Evolutionary conservation across 352 stramenopile species (phyloP).

Genomic region (Globisporangium solare): DNA sequence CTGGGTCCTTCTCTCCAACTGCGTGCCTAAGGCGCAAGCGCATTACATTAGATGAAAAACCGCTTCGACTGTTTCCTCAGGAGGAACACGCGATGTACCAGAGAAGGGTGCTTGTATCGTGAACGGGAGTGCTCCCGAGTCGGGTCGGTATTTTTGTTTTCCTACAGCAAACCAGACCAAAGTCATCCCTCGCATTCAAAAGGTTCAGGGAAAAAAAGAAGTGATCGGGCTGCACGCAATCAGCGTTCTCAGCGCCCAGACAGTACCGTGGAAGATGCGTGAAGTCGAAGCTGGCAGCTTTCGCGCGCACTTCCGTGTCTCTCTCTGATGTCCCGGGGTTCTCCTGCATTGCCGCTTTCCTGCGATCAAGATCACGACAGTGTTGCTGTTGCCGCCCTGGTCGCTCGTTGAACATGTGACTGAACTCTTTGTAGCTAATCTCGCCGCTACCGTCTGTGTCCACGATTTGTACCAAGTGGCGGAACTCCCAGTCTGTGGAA

Average conservation of each 20-base stretch:
- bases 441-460: constrained; percentile 45
- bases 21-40: constrained; percentile 2
- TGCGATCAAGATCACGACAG: background rate
- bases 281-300: constrained; percentile 35
- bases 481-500: constrained; percentile 45
- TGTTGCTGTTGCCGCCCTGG: background rate
- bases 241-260: background rate
- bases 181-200: too few relatives aligned
- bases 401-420: constrained; percentile 23
- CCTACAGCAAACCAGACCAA: constrained; percentile 13
- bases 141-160: constrained; percentile 33
- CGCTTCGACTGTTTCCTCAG: background rate
- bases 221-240: background rate
- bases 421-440: constrained; percentile 63
- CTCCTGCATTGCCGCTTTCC: background rate
- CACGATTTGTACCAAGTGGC: constrained; percentile 28
- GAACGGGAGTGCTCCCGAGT: constrained; percentile 27
- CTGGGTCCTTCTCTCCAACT: background rate
- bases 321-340: background rate
- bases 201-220: too few relatives aligned
- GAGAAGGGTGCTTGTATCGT: constrained; percentile 33
- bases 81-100: constrained; percentile 11
- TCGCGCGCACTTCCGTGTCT: constrained; percentile 9
- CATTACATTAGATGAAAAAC: background rate
- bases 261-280: constrained; percentile 33